Base-by-base conservation (phyloP, 2,329 filamentous ascomycete species). In the Incumbomyces lentus region DNA sequence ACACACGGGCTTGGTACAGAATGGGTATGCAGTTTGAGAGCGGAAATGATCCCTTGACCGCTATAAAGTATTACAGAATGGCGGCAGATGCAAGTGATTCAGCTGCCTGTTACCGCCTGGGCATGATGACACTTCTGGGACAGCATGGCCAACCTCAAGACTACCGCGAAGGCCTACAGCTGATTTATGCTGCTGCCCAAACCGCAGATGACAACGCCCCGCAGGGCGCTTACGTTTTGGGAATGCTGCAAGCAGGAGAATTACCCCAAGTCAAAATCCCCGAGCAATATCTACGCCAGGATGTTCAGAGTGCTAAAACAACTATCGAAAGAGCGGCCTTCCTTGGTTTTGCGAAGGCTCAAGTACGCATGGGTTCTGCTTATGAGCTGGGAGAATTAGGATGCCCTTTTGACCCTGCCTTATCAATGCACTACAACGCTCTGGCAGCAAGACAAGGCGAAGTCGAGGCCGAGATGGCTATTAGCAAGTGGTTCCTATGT, bases 11-110 rank as follows among this genome's bases (percentile, higher is more conserved):
- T 16, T 87, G 96, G 64, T 98, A 98, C 65, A 81, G 92, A 39
- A 94, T 98, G 68, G 92, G 92, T 52, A 98, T 96, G 90, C 84
- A 95, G 48, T 96, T 89, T 62, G 92, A 98, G 67, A 88, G 85
- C 63, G 90, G 88, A 3, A 94, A 94, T 60, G 90, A 98, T 60
- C 82, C 88, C 50, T 76, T 82, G 52, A 95, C 94, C 64, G 92
- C 92, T 5, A 81, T 95, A 60, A 81, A 83, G 59, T 89, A 96
- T 64, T 98, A 96, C 66, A 80, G 87, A 54, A 76, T 78, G 40
- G 92, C 92, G 41, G 81, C 92, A 41, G 76, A 79, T 41, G 71
- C 82, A 55, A 81, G 82, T 18, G 92, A 98, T 67, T 95, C 92
- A 13, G 92, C 92, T 2, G 89, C 88, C 4, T 83, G 80, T 61